Conservation (phyloP, 306 rosid species). For the Cicer pinnatifidum region DNA sequence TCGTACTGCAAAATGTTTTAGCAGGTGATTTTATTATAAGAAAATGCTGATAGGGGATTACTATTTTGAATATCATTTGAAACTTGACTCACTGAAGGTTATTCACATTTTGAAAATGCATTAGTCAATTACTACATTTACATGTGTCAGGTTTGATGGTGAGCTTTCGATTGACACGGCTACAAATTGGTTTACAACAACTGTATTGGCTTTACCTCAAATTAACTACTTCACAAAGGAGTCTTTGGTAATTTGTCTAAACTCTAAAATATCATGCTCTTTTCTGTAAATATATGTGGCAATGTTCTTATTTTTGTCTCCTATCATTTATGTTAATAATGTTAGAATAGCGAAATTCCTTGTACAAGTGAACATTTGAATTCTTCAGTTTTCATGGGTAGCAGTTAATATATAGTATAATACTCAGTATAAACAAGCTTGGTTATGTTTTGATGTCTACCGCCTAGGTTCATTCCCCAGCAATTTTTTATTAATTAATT, state of each 20-base stretch:
- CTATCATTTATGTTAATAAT: constrained; percentile 3
- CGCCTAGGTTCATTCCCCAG: neutral
- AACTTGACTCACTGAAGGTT: neutral
- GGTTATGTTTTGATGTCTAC: constrained; percentile 8
- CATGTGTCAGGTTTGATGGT: constrained; percentile 68
- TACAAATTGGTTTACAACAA: constrained; percentile 91
- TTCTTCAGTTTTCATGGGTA: constrained; percentile 21
- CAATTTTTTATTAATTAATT: neutral
- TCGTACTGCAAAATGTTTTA: constrained; percentile 63
- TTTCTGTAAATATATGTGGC: constrained; percentile 20
- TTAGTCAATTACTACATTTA: constrained; percentile 37
- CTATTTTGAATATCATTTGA: constrained; percentile 2
- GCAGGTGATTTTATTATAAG: constrained; percentile 60
- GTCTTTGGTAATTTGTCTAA: constrained; percentile 66
- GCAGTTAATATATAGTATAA: neutral
- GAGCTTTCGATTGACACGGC: constrained; percentile 66
- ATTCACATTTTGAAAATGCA: constrained; percentile 19
- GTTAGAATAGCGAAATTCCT: constrained; percentile 1
- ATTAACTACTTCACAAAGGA: constrained; percentile 79
- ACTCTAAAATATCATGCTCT: constrained; percentile 13
- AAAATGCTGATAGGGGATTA: neutral
- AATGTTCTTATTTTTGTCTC: constrained; percentile 1
- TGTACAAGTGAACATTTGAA: constrained; percentile 39
- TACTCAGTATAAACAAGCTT: constrained; percentile 1
- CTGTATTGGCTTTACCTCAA: constrained; percentile 74